A percentile compares a stretch with the other conserved stretches of the same genome.
Conservation (phyloP, 306 rosid species). For the Fragaria ananassa region DNA sequence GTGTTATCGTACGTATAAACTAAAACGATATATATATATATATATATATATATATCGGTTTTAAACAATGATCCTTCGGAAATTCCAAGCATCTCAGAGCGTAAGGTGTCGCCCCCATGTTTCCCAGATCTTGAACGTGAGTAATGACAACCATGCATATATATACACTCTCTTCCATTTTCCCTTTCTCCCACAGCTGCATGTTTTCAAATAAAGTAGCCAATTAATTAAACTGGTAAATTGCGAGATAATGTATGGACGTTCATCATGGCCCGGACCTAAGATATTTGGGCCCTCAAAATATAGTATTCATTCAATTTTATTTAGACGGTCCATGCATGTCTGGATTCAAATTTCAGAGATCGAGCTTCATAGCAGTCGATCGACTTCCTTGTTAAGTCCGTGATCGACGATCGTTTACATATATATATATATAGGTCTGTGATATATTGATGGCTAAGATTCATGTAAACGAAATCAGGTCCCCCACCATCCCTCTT, state of each 20-base stretch:
- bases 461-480: not conserved
- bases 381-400: not conserved
- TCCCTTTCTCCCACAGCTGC: not conserved
- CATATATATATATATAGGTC: not conserved
- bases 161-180: not conserved
- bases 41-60: not conserved
- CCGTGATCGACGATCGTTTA: not conserved
- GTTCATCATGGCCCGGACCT: too few relatives aligned
- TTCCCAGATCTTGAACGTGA: not conserved
- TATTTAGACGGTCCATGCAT: too few relatives aligned
- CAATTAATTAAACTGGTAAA: not conserved
- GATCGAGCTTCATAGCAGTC: not conserved
- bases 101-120: not conserved
- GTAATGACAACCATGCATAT: not conserved
- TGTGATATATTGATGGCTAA: not conserved
- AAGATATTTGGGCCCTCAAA: too few relatives aligned
- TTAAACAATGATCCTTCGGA: not conserved
- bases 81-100: not conserved
- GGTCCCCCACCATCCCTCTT: slow-evolving; percentile 14
- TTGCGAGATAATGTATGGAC: not conserved
- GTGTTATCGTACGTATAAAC: not conserved
- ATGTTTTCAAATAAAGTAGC: not conserved
- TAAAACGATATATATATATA: not conserved
- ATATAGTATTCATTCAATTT: too few relatives aligned
- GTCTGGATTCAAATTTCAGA: not conserved